Evolutionary conservation across 2,329 filamentous ascomycete species (phyloP).

Genomic region (Botrytis porri): DNA sequence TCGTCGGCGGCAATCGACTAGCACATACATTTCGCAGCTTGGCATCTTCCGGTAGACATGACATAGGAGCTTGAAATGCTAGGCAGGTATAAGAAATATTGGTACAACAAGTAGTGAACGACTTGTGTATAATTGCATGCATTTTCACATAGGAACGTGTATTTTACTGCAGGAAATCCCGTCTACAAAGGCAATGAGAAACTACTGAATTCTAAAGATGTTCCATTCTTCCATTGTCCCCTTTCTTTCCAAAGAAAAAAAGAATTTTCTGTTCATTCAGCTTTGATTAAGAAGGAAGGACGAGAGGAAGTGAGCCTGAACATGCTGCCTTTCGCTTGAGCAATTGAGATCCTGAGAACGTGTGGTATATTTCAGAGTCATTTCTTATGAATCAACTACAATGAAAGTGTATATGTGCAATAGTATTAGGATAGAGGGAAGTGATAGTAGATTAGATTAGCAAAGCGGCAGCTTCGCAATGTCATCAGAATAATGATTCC

Average conservation of each 20-base stretch:
- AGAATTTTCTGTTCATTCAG: background rate
- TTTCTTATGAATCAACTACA: background rate
- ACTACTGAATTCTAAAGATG: rapidly evolving
- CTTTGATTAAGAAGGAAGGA: background rate
- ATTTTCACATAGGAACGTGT: background rate
- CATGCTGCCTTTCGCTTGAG: background rate
- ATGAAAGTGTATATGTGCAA: background rate
- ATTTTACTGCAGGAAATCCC: background rate
- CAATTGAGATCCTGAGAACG: background rate
- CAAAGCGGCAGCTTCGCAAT: background rate
- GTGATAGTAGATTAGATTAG: background rate
- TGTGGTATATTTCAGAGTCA: background rate
- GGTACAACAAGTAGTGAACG: background rate
- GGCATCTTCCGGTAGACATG: background rate
- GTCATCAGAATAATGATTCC: background rate
- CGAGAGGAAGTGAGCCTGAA: background rate
- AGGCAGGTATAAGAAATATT: background rate
- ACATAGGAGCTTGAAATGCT: background rate
- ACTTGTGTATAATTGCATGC: background rate
- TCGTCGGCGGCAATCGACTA: background rate
- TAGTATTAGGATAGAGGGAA: background rate
- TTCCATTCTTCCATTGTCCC: background rate
- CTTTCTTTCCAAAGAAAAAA: background rate
- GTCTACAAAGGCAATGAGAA: background rate
- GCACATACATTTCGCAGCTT: background rate